These are phyloP conservation scores for Nasturtium officinale DNA, from an alignment of 345 rosid species.

Conservation along the genomic window DNA sequence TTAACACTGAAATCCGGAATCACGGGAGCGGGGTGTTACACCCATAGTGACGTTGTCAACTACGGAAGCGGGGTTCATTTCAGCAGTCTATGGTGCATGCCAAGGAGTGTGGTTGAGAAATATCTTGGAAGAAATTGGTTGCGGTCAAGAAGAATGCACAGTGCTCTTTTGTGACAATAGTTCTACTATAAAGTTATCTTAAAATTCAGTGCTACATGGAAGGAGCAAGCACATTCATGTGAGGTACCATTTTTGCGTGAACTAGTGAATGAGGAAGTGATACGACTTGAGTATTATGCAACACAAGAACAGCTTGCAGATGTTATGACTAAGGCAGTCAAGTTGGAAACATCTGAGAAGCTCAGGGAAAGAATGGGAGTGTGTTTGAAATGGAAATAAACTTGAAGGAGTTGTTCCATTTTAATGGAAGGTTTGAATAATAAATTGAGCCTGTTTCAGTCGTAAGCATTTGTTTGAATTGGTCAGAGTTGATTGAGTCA, in stretches of 20 bases:
- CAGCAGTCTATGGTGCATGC: not conserved
- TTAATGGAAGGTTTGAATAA: not conserved
- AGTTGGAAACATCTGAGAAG: not conserved
- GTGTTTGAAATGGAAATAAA: not conserved
- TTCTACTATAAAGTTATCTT: not conserved
- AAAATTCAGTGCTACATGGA: not conserved
- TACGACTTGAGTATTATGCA: not conserved
- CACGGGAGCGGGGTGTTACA: no score
- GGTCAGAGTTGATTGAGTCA: no score
- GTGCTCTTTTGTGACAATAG: not conserved
- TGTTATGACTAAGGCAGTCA: not conserved
- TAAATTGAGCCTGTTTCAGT: no score
- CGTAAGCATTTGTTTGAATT: no score
- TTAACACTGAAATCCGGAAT: no score
- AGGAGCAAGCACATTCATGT: not conserved
- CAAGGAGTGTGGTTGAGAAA: not conserved
- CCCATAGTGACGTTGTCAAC: not conserved
- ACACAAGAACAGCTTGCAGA: not conserved
- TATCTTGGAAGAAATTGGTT: rapidly evolving
- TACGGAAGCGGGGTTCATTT: not conserved
- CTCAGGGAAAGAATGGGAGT: not conserved
- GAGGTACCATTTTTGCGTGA: not conserved
- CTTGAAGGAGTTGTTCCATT: not conserved
- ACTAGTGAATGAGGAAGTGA: not conserved
- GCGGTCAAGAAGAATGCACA: rapidly evolving